Conservation (phyloP, 768 basidiomycete genomes). For the Serendipita indica region DNA sequence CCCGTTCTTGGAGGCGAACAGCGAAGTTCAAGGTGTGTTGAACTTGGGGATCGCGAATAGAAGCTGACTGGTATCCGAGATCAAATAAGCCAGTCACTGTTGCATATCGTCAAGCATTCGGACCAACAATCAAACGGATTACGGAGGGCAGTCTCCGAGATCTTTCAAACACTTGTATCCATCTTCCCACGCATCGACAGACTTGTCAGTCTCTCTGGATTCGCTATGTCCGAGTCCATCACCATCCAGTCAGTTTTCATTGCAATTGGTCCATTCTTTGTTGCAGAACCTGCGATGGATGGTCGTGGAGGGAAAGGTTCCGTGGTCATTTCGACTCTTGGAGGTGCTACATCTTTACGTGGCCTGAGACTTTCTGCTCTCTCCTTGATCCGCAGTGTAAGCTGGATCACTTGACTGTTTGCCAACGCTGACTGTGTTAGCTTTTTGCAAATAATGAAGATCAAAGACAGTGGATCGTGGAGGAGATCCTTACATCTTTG, state of each 20-base stretch:
- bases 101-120: slow-evolving; percentile 14
- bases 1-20: slow-evolving; percentile 62
- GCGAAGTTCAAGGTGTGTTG: slow-evolving; percentile 15
- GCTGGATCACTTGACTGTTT: slow-evolving; percentile 19
- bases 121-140: slow-evolving; percentile 19
- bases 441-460: slow-evolving; percentile 83
- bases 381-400: slow-evolving; percentile 69
- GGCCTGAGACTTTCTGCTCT: slow-evolving; percentile 69
- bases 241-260: slow-evolving; percentile 90
- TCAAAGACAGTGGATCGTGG: slow-evolving; percentile 94
- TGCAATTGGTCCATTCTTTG: slow-evolving; percentile 87
- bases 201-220: slow-evolving; percentile 54
- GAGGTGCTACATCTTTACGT: slow-evolving; percentile 60
- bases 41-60: slow-evolving; percentile 12
- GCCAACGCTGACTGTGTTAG: slow-evolving; percentile 27
- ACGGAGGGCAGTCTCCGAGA: slow-evolving; percentile 29
- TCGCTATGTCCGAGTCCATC: slow-evolving; percentile 77
- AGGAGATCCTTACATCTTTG: slow-evolving; percentile 82
- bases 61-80: slow-evolving; percentile 30
- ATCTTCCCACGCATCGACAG: slow-evolving; percentile 60
- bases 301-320: slow-evolving; percentile 32
- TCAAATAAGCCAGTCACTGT: slow-evolving; percentile 1
- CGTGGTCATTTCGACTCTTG: slow-evolving; percentile 48
- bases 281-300: slow-evolving; percentile 49
- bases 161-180: slow-evolving; percentile 57